phyloP scores from a whole-genome alignment of 441 rosid genomes.

The Lepidium campestre region DNA sequence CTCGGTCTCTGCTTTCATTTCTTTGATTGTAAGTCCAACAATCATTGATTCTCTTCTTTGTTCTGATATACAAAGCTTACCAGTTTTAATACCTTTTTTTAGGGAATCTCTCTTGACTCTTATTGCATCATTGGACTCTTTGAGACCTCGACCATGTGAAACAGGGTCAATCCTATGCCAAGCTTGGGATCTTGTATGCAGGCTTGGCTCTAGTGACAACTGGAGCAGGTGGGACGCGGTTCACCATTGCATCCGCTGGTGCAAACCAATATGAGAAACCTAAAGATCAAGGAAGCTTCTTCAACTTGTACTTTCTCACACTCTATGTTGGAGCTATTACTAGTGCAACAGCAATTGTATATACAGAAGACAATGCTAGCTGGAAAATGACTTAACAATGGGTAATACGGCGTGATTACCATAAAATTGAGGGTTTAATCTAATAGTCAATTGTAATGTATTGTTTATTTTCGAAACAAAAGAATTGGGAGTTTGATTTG shows the following conservation, averaged over 20 bases:
- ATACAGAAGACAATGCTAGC: slow-evolving; percentile 32
- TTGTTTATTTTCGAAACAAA: too few species aligned
- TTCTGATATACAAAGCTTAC: not conserved
- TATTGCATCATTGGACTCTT: slow-evolving; percentile 28
- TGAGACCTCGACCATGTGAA: slow-evolving; percentile 35
- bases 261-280: slow-evolving; percentile 42
- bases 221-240: slow-evolving; percentile 38
- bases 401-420: too few species aligned
- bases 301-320: slow-evolving; percentile 32
- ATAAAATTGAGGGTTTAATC: too few species aligned
- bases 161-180: slow-evolving; percentile 29
- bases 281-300: slow-evolving; percentile 25
- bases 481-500: too few species aligned
- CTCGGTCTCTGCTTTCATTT: slow-evolving; percentile 29
- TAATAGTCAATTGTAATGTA: too few species aligned
- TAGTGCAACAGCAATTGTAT: slow-evolving; percentile 24
- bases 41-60: not conserved
- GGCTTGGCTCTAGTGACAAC: slow-evolving; percentile 28
- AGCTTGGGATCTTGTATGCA: slow-evolving; percentile 32
- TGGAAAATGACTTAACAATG: too few species aligned
- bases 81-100: not conserved
- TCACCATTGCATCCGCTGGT: slow-evolving; percentile 38
- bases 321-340: not conserved
- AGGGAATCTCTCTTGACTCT: slow-evolving; percentile 39
- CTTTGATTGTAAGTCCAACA: slow-evolving; percentile 16